Evolutionary conservation across 257 asterid genomes (phyloP).

Genomic region (Paulownia fortunei): DNA sequence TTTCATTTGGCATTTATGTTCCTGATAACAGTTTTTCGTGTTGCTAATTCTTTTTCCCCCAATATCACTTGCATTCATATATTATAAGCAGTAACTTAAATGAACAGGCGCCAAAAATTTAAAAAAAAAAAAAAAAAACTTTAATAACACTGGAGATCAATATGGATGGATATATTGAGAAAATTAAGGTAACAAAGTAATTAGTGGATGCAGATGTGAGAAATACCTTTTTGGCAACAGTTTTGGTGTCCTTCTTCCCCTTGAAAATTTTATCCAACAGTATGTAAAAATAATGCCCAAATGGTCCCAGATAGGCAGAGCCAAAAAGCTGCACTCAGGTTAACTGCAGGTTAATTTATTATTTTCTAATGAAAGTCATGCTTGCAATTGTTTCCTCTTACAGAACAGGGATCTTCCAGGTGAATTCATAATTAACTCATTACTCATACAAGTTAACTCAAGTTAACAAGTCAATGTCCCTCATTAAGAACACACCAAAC

Average conservation of each 20-base stretch:
- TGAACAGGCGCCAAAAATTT: not conserved
- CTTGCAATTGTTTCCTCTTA: not conserved
- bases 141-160: not conserved
- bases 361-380: not conserved
- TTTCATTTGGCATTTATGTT: slow-evolving; percentile 4
- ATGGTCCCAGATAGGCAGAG: slow-evolving; percentile 82
- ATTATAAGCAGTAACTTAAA: not conserved
- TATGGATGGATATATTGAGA: not conserved
- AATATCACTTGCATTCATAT: not conserved
- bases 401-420: no score
- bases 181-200: not conserved
- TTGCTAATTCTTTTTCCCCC: not conserved
- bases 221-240: slow-evolving; percentile 82
- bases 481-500: not conserved
- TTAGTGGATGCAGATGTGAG: not conserved
- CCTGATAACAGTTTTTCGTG: not conserved
- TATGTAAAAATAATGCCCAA: slow-evolving; percentile 80
- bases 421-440: not conserved
- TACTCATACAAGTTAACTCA: not conserved
- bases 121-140: not conserved
- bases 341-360: not conserved
- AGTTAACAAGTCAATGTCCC: not conserved
- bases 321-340: slow-evolving; percentile 69
- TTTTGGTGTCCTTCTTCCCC: slow-evolving; percentile 83
- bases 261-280: slow-evolving; percentile 80